These are phyloP conservation scores for Sclerotinia trifoliorum DNA, from an alignment of 2,329 filamentous ascomycete species.

Conservation along the genomic window DNA sequence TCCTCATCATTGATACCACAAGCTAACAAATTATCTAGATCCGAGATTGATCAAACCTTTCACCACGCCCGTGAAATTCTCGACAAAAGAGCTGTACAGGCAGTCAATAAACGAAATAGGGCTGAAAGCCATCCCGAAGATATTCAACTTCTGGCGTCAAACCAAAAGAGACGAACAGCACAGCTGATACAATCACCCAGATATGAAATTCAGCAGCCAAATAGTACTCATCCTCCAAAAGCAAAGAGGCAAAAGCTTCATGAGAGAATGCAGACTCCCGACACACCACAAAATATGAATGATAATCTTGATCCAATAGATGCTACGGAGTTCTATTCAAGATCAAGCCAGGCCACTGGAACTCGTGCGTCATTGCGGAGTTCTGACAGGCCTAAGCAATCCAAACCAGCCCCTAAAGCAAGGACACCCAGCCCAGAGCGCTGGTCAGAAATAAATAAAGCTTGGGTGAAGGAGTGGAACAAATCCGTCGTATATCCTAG, in stretches of 20 bases:
- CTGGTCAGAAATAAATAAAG: slow-evolving; percentile 53
- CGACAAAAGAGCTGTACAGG: not conserved
- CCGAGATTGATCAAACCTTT: not conserved
- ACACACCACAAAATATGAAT: not conserved
- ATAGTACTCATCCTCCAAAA: not conserved
- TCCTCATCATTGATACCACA: not conserved
- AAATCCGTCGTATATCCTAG: slow-evolving; percentile 61
- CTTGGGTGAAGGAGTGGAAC: slow-evolving; percentile 54
- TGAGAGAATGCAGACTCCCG: slow-evolving; percentile 1
- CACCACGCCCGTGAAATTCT: not conserved
- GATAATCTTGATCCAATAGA: not conserved
- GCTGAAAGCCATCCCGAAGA: not conserved
- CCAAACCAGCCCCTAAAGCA: slow-evolving; percentile 9
- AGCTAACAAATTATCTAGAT: not conserved
- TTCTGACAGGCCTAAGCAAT: not conserved
- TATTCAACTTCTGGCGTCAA: not conserved
- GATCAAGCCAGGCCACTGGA: not conserved
- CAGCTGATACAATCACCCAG: not conserved
- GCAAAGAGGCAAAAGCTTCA: slow-evolving; percentile 11
- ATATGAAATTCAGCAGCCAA: not conserved
- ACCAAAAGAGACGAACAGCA: not conserved
- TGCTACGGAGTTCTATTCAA: slow-evolving; percentile 10
- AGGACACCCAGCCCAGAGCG: slow-evolving; percentile 34
- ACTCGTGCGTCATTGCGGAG: slow-evolving; percentile 27
- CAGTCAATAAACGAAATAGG: not conserved